Conservation (phyloP, 23 red algal species). For the Gracilaria vermiculophylla region DNA sequence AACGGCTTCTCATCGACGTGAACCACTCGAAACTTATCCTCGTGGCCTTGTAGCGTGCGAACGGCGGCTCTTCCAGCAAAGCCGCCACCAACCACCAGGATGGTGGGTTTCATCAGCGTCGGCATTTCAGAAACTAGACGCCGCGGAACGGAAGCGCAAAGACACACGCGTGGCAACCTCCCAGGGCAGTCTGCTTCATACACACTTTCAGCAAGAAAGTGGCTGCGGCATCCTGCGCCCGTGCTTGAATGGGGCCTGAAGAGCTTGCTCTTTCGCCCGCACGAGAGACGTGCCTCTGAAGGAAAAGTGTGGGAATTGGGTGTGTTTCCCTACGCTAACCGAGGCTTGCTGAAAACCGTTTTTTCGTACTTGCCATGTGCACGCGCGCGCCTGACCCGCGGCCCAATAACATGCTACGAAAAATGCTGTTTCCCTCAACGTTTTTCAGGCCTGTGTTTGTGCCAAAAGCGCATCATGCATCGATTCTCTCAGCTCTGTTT, state of each 20-base stretch:
- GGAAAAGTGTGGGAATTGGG: no score
- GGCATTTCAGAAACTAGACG: neutral
- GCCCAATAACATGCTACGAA: no score
- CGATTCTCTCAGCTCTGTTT: no score
- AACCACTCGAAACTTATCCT: conserved; percentile 14
- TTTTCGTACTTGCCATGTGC: neutral
- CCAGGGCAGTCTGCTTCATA: neutral
- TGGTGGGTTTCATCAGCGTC: conserved; percentile 5
- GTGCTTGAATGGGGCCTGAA: neutral
- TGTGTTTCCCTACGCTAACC: no score
- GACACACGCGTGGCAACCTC: neutral
- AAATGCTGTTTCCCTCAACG: no score
- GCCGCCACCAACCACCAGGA: conserved; percentile 60
- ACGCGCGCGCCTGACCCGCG: no score
- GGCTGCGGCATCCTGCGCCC: neutral
- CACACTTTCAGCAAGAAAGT: neutral
- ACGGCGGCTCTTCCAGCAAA: conserved; percentile 57
- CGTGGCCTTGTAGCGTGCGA: conserved; percentile 4
- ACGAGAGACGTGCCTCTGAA: no score
- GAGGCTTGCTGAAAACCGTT: neutral
- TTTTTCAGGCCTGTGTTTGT: no score
- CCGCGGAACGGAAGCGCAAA: neutral
- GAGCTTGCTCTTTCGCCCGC: neutral
- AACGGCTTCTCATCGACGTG: conserved; percentile 64
- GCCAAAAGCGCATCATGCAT: no score